Conservation (phyloP, 2,329 filamentous ascomycete genomes). For the Diplocarpon rosae region DNA sequence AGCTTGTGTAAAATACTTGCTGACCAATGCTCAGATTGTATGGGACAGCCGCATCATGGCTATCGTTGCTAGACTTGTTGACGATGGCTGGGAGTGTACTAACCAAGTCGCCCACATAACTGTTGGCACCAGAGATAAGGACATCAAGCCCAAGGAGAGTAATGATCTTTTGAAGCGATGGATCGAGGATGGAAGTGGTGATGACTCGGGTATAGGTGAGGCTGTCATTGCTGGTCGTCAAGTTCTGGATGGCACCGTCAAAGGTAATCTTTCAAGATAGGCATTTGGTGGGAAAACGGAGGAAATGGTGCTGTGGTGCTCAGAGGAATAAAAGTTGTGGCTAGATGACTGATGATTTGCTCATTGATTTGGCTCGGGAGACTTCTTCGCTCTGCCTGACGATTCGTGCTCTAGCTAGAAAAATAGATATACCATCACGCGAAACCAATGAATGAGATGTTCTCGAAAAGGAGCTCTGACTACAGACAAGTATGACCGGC, state of each 20-base stretch:
- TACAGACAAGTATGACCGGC: too few species aligned
- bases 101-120: constrained; percentile 83
- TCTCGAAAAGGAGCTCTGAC: too few species aligned
- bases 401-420: too few species aligned
- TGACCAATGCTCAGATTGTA: constrained; percentile 43
- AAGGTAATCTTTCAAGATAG: constrained; percentile 21
- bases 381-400: too few species aligned
- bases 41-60: constrained; percentile 86
- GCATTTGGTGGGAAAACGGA: not conserved
- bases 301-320: not conserved
- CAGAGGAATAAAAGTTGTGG: not conserved
- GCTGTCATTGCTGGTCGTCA: constrained; percentile 20
- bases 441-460: too few species aligned
- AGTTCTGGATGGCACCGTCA: constrained; percentile 24
- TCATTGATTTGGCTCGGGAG: too few species aligned
- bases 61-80: constrained; percentile 66
- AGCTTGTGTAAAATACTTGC: not conserved
- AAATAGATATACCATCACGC: too few species aligned
- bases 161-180: constrained; percentile 72
- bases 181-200: constrained; percentile 46
- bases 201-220: constrained; percentile 25
- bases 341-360: too few species aligned
- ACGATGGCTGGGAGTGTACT: constrained; percentile 54
- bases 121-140: constrained; percentile 63
- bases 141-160: constrained; percentile 87